These are phyloP conservation scores for Dactylellina drechsleri DNA, from an alignment of 2,329 filamentous ascomycete genomes.

Conservation along the genomic window DNA sequence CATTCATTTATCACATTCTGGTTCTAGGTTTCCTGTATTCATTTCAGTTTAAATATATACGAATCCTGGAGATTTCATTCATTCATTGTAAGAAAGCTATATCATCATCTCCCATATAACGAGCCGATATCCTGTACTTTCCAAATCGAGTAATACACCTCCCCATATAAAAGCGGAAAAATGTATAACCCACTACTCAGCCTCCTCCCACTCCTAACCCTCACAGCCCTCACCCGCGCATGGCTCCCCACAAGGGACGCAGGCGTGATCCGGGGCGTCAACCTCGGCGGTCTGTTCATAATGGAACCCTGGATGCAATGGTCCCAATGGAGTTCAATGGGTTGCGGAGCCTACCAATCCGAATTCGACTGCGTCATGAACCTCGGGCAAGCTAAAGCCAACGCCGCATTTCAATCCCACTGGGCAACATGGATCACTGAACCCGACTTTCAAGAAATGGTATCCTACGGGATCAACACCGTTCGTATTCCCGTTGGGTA, in stretches of 20 bases:
- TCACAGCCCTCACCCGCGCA: slow-evolving; percentile 25
- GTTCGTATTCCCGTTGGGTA: slow-evolving; percentile 69
- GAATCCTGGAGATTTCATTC: slow-evolving; percentile 1
- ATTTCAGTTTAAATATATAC: slow-evolving; percentile 18
- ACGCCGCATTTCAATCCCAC: slow-evolving; percentile 66
- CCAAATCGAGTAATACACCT: slow-evolving; percentile 7
- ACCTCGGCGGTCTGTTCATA: slow-evolving; percentile 67
- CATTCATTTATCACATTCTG: slow-evolving; percentile 26
- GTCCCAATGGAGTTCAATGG: slow-evolving; percentile 65
- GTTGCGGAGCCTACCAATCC: slow-evolving; percentile 64
- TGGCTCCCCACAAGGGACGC: slow-evolving; percentile 60
- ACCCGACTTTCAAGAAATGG: slow-evolving; percentile 66
- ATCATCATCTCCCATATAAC: background rate
- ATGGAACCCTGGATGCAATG: slow-evolving; percentile 68
- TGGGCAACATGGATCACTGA: slow-evolving; percentile 67
- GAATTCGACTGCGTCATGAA: slow-evolving; percentile 68
- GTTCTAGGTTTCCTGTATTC: slow-evolving; percentile 10
- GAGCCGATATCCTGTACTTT: background rate
- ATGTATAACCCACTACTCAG: slow-evolving; percentile 26
- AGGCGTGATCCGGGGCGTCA: slow-evolving; percentile 66
- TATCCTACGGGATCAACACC: slow-evolving; percentile 67
- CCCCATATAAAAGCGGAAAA: background rate
- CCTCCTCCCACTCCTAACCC: slow-evolving; percentile 16
- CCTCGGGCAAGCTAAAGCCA: slow-evolving; percentile 65
- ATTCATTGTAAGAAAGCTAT: slow-evolving; percentile 46